Conservation (phyloP, 1,284 basidiomycete genomes). For the Cryptococcus neoformans region DNA sequence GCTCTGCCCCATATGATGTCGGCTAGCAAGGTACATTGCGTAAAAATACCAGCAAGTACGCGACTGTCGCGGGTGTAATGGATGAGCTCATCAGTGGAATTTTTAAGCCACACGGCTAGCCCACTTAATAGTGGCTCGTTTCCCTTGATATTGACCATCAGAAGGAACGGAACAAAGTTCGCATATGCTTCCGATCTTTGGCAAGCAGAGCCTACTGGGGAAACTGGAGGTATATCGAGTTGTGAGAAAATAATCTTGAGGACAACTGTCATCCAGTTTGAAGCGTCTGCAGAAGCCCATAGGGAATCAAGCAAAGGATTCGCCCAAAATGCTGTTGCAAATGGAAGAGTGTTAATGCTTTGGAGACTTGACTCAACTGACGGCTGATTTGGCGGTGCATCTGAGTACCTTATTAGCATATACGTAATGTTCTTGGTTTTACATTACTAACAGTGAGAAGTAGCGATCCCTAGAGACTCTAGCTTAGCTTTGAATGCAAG, state of each 20-base stretch:
- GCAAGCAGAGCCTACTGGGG: too few relatives aligned
- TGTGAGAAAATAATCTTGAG: not conserved
- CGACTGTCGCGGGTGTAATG: not conserved
- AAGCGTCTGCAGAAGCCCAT: not conserved
- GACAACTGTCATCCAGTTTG: not conserved
- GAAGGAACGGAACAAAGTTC: slow-evolving; percentile 1
- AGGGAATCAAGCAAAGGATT: slow-evolving; percentile 5
- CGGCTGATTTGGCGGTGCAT: too few relatives aligned
- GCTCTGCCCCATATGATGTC: slow-evolving; percentile 1
- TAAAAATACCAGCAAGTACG: not conserved
- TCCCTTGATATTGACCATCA: not conserved
- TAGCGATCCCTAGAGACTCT: slow-evolving; percentile 10
- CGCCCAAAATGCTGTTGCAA: slow-evolving; percentile 9
- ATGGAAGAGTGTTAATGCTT: slow-evolving; percentile 5
- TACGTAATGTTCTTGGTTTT: too few relatives aligned
- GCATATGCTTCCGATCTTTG: not conserved
- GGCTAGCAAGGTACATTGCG: not conserved
- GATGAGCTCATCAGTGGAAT: not conserved
- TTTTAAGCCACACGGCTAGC: not conserved
- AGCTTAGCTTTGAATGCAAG: slow-evolving; percentile 23
- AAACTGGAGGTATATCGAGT: too few relatives aligned
- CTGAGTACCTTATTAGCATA: too few relatives aligned
- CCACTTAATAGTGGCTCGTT: not conserved
- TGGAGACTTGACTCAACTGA: not conserved
- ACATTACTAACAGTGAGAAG: not conserved